Conservation (phyloP, 139 green algal genomes). For the Edaphochlamys debaryana region DNA sequence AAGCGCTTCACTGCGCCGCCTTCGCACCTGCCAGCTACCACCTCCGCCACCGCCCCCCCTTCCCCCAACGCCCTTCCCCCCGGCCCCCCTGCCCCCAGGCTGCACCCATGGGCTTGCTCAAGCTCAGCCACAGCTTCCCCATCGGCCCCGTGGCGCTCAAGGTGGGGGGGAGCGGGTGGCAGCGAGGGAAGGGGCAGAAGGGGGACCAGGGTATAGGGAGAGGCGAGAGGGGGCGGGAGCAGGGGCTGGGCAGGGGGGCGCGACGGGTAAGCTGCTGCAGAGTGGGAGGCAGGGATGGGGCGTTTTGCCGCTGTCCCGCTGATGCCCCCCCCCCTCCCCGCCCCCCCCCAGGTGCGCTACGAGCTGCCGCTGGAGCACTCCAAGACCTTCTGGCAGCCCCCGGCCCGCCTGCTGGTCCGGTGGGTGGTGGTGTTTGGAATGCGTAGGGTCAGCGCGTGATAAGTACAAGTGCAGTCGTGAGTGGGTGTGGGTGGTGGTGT, state of each 20-base stretch:
- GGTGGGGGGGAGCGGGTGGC: slow-evolving; percentile 8
- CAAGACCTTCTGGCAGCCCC: slow-evolving; percentile 56
- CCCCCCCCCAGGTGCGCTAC: slow-evolving; percentile 64
- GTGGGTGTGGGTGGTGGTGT: background rate
- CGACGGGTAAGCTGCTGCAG: too few species aligned
- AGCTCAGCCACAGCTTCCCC: slow-evolving; percentile 55
- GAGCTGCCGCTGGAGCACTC: slow-evolving; percentile 61
- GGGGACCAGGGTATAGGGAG: too few species aligned
- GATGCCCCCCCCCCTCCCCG: too few species aligned
- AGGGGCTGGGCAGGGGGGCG: too few species aligned
- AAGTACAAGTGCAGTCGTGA: background rate
- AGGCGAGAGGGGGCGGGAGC: too few species aligned
- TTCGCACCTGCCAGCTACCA: too few species aligned
- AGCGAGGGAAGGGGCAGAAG: too few species aligned
- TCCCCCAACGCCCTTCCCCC: background rate
- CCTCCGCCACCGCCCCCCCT: background rate
- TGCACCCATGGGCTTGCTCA: slow-evolving; percentile 54
- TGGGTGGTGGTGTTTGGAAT: background rate
- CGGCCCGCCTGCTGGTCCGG: slow-evolving; percentile 69
- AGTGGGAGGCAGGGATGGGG: too few species aligned
- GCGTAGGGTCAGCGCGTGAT: background rate
- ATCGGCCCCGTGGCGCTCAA: slow-evolving; percentile 61
- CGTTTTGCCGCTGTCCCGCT: too few species aligned
- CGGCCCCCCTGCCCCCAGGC: slow-evolving; percentile 25
- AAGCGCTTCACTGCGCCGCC: too few species aligned